phyloP scores from a whole-genome alignment of 2,329 filamentous ascomycete species.

The Epichloe scottii region DNA sequence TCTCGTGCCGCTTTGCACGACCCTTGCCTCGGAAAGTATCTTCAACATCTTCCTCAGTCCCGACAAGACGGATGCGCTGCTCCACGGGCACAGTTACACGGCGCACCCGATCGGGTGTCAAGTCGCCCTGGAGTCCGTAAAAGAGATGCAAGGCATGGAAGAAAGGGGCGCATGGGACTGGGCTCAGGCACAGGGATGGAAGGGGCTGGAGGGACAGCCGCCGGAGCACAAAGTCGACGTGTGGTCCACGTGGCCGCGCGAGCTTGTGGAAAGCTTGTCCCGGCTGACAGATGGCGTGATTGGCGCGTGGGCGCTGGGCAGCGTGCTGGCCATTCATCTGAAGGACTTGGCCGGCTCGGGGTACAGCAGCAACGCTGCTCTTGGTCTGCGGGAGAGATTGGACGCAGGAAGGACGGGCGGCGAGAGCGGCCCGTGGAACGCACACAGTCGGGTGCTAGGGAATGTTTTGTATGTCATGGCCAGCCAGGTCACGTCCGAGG shows the following conservation, averaged over 20 bases:
- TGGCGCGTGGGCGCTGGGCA: constrained; percentile 61
- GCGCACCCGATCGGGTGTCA: constrained; percentile 72
- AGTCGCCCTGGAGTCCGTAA: constrained; percentile 57
- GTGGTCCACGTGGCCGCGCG: constrained; percentile 62
- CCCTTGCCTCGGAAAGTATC: constrained; percentile 59
- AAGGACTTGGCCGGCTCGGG: constrained; percentile 28
- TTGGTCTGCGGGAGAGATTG: constrained; percentile 28
- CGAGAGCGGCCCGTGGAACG: constrained; percentile 28
- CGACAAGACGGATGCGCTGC: constrained; percentile 64
- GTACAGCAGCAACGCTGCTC: constrained; percentile 35
- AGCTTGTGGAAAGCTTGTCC: constrained; percentile 48
- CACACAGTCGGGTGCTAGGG: constrained; percentile 42
- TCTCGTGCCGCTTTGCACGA: constrained; percentile 63
- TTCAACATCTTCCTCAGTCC: constrained; percentile 58
- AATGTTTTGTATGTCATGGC: constrained; percentile 49
- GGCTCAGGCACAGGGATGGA: constrained; percentile 36
- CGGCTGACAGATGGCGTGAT: constrained; percentile 37
- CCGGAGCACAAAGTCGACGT: constrained; percentile 5
- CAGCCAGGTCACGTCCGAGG: constrained; percentile 29
- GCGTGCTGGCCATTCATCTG: constrained; percentile 55
- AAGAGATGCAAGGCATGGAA: constrained; percentile 47
- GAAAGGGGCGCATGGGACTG: constrained; percentile 40
- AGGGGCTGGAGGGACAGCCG: not conserved
- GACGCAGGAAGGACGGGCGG: constrained; percentile 10
- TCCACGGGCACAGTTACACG: constrained; percentile 82